Evolutionary conservation across 2,329 filamentous ascomycete genomes (phyloP).

Genomic region (Colletotrichum coccodes): DNA sequence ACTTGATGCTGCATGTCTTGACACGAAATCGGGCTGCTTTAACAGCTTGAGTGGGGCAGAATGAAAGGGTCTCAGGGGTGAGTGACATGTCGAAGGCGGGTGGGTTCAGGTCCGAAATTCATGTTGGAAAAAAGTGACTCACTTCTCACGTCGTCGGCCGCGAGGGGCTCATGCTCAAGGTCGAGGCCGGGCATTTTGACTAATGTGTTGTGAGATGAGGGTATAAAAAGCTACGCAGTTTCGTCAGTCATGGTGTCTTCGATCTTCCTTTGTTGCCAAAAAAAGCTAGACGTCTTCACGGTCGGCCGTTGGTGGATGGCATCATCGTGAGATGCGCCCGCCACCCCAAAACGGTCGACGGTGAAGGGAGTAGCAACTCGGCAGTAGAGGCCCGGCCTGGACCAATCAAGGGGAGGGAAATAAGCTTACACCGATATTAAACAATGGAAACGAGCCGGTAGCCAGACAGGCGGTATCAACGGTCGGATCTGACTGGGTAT

Average conservation of each 20-base stretch:
- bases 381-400: not conserved
- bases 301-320: not conserved
- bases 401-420: slow-evolving; percentile 4
- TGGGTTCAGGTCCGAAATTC: not conserved
- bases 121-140: slow-evolving; percentile 36
- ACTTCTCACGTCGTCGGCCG: slow-evolving; percentile 58
- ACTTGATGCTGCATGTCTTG: not conserved
- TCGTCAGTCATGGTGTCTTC: not conserved
- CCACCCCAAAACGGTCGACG: not conserved
- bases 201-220: slow-evolving; percentile 5
- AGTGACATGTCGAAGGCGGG: slow-evolving; percentile 9
- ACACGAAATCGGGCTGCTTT: not conserved
- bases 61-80: not conserved
- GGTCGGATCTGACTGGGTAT: slow-evolving; percentile 21
- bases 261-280: not conserved
- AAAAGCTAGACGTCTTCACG: not conserved
- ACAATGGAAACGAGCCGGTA: not conserved
- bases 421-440: slow-evolving; percentile 13
- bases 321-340: slow-evolving; percentile 15
- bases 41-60: slow-evolving; percentile 1
- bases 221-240: slow-evolving; percentile 20
- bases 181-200: slow-evolving; percentile 53
- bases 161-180: slow-evolving; percentile 47
- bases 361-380: not conserved
- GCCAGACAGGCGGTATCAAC: slow-evolving; percentile 1